Evolutionary conservation across 164 flowering plant species (phyloP), one percentile per base, ranked within the genome.

Genomic region (Platanus orientalis): DNA sequence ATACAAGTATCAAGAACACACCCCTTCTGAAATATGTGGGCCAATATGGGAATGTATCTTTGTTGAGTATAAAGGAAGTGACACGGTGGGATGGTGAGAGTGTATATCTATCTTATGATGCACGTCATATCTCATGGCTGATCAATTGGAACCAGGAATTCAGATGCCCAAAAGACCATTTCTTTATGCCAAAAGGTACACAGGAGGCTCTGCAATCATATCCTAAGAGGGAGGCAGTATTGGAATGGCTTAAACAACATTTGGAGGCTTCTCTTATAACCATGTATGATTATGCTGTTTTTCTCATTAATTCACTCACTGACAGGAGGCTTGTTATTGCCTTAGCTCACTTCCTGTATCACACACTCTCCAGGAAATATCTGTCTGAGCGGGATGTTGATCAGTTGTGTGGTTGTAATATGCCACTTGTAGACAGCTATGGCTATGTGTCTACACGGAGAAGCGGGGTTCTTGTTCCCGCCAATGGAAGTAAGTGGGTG

Each of bases 401-500:
- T n/a, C 1, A 19, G 17, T 57, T 84, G 26, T 82, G 83, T 63
- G 17, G 20, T n/a, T n/a, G n/a, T 20, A 34, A 12, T 4, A 69
- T 82, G 80, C 89, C 86, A 7, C 68, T 85, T 6, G 70, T 45
- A 45, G 75, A 80, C 67, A 79, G 57, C 26, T 78, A 81, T 64
- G 84, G 84, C 0, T 10, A 13, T 54, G 75, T 79, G 42, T 58
- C 23, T 25, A 62, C 36, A 17, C 6, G 0, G 0, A 30, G 75
- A 50, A 67, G 49, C 10, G 77, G 76, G 21, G 73, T 88, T 68
- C 85, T 84, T 64, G 86, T 88, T 12, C 88, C 95, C 30, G 83
- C 86, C 7, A 73, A 66, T 48, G 86, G 73, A 45, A 85, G 91
- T 65, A 81, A 76, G 44, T 88, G 91, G 95, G 74, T 71, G 7